Evolutionary conservation across 306 rosid genomes (phyloP).

Genomic region (Citrullus amarus): DNA sequence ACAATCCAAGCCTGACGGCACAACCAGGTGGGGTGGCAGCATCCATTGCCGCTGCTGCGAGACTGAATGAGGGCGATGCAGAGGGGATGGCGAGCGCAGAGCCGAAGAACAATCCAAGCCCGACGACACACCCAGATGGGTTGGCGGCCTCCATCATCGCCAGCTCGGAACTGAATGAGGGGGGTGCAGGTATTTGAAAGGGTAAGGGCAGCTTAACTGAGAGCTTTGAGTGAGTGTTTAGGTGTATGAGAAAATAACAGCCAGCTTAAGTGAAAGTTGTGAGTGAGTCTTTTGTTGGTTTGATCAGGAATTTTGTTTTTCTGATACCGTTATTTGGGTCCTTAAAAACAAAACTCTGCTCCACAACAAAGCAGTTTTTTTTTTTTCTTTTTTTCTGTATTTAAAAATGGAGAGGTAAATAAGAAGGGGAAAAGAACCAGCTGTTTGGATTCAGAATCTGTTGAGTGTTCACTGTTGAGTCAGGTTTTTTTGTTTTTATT

Average conservation of each 20-base stretch:
- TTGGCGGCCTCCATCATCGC: slow-evolving; percentile 54
- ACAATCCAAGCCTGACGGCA: slow-evolving; percentile 20
- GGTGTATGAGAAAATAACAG: too few species aligned
- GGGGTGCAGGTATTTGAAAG: neutral
- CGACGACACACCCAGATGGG: slow-evolving; percentile 36
- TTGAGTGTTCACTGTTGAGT: neutral
- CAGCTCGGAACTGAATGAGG: slow-evolving; percentile 55
- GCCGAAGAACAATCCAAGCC: slow-evolving; percentile 34
- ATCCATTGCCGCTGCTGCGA: slow-evolving; percentile 50
- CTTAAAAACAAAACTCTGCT: neutral
- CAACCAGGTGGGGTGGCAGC: slow-evolving; percentile 66
- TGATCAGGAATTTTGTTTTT: neutral
- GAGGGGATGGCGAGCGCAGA: slow-evolving; percentile 54
- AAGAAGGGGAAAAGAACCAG: neutral
- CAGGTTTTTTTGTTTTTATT: neutral
- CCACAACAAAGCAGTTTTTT: neutral
- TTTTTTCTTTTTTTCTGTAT: neutral
- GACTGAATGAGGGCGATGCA: slow-evolving; percentile 54
- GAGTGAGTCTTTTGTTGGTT: neutral
- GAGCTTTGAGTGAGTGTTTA: too few species aligned
- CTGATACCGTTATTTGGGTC: neutral
- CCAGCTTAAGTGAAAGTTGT: neutral
- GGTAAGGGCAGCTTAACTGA: neutral
- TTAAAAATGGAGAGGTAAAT: neutral
- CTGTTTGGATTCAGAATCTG: neutral